Evolutionary conservation across 345 rosid species (phyloP).

Genomic region (Isatis tinctoria): DNA sequence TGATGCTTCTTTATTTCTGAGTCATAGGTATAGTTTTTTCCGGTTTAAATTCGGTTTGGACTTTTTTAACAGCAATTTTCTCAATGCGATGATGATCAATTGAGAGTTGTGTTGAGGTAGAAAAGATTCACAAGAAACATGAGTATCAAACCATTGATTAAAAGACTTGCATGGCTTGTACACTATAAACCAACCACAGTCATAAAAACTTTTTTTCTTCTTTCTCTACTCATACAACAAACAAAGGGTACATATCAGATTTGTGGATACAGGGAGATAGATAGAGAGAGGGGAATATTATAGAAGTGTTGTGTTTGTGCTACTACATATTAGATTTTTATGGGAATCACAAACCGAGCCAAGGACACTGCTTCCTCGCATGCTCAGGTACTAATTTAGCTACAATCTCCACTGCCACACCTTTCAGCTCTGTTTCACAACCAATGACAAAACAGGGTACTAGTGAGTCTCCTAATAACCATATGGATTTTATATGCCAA

Average conservation of each 20-base stretch:
- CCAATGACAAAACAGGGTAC: neutral
- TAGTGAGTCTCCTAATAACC: neutral
- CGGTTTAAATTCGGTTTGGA: neutral
- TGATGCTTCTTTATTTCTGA: neutral
- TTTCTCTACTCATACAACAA: conserved; percentile 32
- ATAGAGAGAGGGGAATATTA: neutral
- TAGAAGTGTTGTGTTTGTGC: neutral
- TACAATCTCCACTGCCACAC: conserved; percentile 61
- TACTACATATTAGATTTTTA: conserved; percentile 7
- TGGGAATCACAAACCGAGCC: conserved; percentile 53
- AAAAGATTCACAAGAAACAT: neutral
- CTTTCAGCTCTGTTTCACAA: conserved; percentile 67
- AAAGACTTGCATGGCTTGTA: neutral
- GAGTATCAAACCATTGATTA: neutral
- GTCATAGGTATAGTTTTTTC: neutral
- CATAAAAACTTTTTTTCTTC: neutral
- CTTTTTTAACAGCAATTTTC: neutral
- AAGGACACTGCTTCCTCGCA: conserved; percentile 79
- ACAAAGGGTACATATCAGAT: conserved; percentile 24
- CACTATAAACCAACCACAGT: neutral
- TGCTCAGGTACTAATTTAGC: conserved; percentile 78
- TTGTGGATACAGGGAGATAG: conserved; percentile 2
- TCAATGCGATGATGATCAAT: neutral
- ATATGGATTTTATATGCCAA: neutral
- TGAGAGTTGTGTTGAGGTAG: neutral